phyloP scores from a whole-genome alignment of 2,329 filamentous ascomycete species.

The Neospermospora avenae region DNA sequence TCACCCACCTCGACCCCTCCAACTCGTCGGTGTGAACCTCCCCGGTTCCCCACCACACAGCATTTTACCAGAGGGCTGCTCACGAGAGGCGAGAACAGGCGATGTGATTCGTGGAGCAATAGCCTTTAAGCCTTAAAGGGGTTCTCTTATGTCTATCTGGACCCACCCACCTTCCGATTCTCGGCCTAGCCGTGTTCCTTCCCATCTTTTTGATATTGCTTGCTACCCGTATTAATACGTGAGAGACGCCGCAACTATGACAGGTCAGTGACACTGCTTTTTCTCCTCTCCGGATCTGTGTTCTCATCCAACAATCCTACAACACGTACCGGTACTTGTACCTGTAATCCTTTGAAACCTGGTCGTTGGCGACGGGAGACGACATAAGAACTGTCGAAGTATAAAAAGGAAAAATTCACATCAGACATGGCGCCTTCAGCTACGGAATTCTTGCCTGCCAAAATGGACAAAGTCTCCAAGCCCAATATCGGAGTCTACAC shows the following conservation, averaged over 20 bases:
- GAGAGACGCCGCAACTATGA: neutral
- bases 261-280: neutral
- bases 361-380: neutral
- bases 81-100: neutral
- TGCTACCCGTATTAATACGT: slow-evolving; percentile 7
- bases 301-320: neutral
- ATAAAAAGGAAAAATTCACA: neutral
- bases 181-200: neutral
- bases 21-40: neutral
- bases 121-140: neutral
- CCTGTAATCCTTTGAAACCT: neutral
- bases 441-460: slow-evolving; percentile 20
- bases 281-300: neutral
- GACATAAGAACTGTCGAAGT: neutral
- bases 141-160: neutral
- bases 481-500: slow-evolving; percentile 95
- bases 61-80: neutral
- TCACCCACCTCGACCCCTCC: neutral
- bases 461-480: slow-evolving; percentile 49
- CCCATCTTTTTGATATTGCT: neutral
- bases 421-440: slow-evolving; percentile 29
- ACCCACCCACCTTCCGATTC: neutral
- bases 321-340: neutral
- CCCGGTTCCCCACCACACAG: neutral
- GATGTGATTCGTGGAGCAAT: slow-evolving; percentile 5